Percentiles rank a stretch among this genome's conserved stretches.
Evolutionary conservation across 2,329 filamentous ascomycete genomes (phyloP).

Genomic region (Cercospora beticola): DNA sequence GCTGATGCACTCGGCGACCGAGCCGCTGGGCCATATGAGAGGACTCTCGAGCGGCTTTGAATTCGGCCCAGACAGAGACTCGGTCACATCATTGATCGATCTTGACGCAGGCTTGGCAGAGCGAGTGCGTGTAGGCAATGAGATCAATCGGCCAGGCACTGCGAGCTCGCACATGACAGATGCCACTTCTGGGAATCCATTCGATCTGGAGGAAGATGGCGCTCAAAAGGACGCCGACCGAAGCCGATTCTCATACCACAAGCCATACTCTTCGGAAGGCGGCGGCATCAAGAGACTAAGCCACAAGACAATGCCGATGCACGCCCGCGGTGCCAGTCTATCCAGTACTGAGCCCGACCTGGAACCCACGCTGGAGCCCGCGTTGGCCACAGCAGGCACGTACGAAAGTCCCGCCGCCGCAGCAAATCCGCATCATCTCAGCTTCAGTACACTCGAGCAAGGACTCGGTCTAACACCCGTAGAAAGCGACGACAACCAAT

Average conservation of each 20-base stretch:
- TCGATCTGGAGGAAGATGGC: constrained; percentile 50
- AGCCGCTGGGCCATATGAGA: constrained; percentile 41
- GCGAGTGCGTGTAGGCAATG: constrained; percentile 31
- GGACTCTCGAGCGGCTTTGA: constrained; percentile 37
- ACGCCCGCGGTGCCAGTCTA: constrained; percentile 36
- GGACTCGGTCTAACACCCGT: constrained; percentile 10
- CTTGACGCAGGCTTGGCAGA: constrained; percentile 42
- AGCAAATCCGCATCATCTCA: constrained; percentile 17
- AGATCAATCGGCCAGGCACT: constrained; percentile 46
- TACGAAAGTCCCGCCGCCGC: background rate
- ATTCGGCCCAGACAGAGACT: constrained; percentile 29
- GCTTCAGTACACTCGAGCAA: constrained; percentile 15
- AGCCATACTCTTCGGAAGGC: constrained; percentile 39
- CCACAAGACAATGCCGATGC: constrained; percentile 35
- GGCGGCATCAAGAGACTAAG: constrained; percentile 31
- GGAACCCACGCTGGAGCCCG: constrained; percentile 27
- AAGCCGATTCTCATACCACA: constrained; percentile 39
- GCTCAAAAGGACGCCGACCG: constrained; percentile 32
- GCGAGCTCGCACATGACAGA: constrained; percentile 44
- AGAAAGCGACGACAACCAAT: constrained; percentile 19
- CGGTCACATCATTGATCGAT: constrained; percentile 48
- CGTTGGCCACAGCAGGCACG: background rate
- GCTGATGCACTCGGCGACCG: constrained; percentile 45
- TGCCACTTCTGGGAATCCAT: constrained; percentile 48
- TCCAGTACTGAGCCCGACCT: constrained; percentile 35